A percentile compares a stretch with the other conserved stretches of the same genome.
Conservation (phyloP, 345 rosid genomes). For the Gossypium arboreum region DNA sequence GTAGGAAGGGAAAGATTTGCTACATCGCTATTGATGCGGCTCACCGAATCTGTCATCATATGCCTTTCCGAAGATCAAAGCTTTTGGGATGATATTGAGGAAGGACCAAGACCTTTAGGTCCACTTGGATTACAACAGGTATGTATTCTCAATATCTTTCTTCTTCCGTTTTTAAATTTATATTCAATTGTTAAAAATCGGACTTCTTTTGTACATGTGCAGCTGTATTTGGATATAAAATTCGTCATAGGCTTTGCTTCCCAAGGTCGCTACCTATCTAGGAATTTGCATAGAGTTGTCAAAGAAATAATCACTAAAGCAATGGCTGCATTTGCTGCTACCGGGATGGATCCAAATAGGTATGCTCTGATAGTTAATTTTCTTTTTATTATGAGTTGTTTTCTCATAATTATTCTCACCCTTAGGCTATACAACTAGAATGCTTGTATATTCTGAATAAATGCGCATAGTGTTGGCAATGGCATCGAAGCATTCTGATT, state of each 20-base stretch:
- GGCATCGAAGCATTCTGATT: background rate
- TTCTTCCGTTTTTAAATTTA: background rate
- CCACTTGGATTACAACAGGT: slow-evolving; percentile 92
- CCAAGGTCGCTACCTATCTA: slow-evolving; percentile 92
- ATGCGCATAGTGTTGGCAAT: background rate
- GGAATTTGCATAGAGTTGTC: slow-evolving; percentile 82
- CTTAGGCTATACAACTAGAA: background rate
- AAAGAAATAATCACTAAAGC: slow-evolving; percentile 87
- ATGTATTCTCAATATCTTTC: slow-evolving; percentile 21
- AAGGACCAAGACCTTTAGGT: slow-evolving; percentile 88
- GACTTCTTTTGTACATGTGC: slow-evolving; percentile 26
- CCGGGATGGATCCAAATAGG: slow-evolving; percentile 95
- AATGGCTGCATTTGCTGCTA: slow-evolving; percentile 70
- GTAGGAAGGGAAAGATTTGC: slow-evolving; percentile 96
- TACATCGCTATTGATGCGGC: slow-evolving; percentile 81
- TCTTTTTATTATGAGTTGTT: background rate
- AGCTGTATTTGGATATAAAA: slow-evolving; percentile 96
- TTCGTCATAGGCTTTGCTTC: slow-evolving; percentile 89
- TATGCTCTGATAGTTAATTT: slow-evolving; percentile 21
- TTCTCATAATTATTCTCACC: background rate
- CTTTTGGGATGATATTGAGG: slow-evolving; percentile 98
- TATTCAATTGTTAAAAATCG: slow-evolving; percentile 2
- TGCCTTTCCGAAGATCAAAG: slow-evolving; percentile 96
- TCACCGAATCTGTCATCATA: slow-evolving; percentile 89
- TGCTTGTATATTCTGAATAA: too few species aligned